Percentiles rank a stretch among this genome's conserved stretches.
phyloP scores from a whole-genome alignment of 495 filamentous ascomycete genomes.

The Talaromyces proteolyticus region DNA sequence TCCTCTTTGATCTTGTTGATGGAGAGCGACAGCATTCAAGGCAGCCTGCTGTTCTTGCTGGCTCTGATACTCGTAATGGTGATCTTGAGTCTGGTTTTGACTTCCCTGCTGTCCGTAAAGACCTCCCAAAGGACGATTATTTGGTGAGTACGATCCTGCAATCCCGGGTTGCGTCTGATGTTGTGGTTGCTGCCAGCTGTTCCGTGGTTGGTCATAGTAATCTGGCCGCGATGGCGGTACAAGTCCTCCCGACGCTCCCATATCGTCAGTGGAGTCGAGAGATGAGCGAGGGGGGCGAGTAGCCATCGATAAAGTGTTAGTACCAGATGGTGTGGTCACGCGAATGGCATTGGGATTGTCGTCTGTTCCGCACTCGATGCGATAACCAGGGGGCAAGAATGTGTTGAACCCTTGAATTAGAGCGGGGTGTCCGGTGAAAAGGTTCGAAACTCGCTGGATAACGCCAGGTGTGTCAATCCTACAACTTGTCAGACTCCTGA shows the following conservation, averaged over 20 bases:
- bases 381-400: constrained; percentile 93
- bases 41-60: constrained; percentile 43
- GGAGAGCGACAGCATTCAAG: constrained; percentile 48
- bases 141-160: constrained; percentile 39
- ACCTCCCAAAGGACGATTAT: constrained; percentile 34
- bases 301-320: constrained; percentile 55
- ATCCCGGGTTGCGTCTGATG: constrained; percentile 32
- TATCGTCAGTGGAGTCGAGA: constrained; percentile 33
- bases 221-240: constrained; percentile 32
- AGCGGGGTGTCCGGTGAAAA: constrained; percentile 94
- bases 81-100: constrained; percentile 32
- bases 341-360: constrained; percentile 93
- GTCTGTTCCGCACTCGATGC: constrained; percentile 90
- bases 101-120: constrained; percentile 34
- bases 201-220: constrained; percentile 42
- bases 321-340: constrained; percentile 93
- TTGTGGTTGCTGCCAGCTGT: constrained; percentile 40
- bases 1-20: constrained; percentile 76
- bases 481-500: constrained; percentile 12
- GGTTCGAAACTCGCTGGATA: constrained; percentile 91
- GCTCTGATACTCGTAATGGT: constrained; percentile 38
- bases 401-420: constrained; percentile 99
- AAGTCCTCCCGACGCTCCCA: constrained; percentile 25
- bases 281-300: constrained; percentile 36
- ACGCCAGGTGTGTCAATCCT: constrained; percentile 98